Conservation (phyloP, 2,329 filamentous ascomycete species). For the Cercospora sp. region DNA sequence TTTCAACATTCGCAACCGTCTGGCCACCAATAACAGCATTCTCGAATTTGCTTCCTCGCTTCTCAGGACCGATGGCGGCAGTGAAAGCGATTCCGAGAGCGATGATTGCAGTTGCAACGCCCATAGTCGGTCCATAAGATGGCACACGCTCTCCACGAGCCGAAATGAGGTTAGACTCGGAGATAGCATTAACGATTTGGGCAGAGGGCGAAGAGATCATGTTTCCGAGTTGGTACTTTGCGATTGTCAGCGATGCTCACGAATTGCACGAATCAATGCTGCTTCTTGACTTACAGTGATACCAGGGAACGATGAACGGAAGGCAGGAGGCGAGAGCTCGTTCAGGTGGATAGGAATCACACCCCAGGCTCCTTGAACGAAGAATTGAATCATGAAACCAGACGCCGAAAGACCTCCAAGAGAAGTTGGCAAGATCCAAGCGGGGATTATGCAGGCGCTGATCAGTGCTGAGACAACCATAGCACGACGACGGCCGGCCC, state of each 20-base stretch:
- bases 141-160: slow-evolving; percentile 60
- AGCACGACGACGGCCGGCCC: slow-evolving; percentile 68
- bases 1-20: slow-evolving; percentile 19
- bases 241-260: slow-evolving; percentile 46
- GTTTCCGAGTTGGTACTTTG: slow-evolving; percentile 69
- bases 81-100: slow-evolving; percentile 68
- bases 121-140: slow-evolving; percentile 75
- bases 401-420: slow-evolving; percentile 62
- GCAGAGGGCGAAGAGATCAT: slow-evolving; percentile 71
- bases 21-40: slow-evolving; percentile 44
- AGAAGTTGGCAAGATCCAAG: slow-evolving; percentile 67
- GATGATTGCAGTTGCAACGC: slow-evolving; percentile 74
- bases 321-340: slow-evolving; percentile 69
- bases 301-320: slow-evolving; percentile 69
- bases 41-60: slow-evolving; percentile 70
- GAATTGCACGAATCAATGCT: background rate
- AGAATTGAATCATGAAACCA: slow-evolving; percentile 71
- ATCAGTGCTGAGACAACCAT: slow-evolving; percentile 64
- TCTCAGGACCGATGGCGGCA: slow-evolving; percentile 71
- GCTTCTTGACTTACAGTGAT: slow-evolving; percentile 30
- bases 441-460: slow-evolving; percentile 64
- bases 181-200: slow-evolving; percentile 75
- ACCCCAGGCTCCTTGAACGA: slow-evolving; percentile 65
- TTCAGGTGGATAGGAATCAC: slow-evolving; percentile 73
- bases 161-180: slow-evolving; percentile 63